These are phyloP conservation scores for Neonectria hederae DNA, from an alignment of 2,329 filamentous ascomycete species.

Conservation along the genomic window DNA sequence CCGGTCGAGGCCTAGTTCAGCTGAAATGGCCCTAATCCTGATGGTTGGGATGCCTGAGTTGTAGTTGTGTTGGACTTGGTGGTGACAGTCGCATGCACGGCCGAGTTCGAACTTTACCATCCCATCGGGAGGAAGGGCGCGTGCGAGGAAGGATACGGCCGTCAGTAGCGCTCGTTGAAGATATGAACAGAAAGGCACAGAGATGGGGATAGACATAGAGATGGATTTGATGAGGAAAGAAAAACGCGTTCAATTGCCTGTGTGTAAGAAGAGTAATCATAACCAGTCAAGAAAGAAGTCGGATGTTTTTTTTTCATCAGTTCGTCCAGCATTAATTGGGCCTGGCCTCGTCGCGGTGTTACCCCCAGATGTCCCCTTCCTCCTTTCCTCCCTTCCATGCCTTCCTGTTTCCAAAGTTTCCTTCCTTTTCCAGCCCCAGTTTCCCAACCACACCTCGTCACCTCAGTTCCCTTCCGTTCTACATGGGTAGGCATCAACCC, in stretches of 20 bases:
- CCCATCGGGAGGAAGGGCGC: conserved; percentile 20
- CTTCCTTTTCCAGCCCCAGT: background rate
- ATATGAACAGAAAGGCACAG: background rate
- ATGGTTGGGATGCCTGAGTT: background rate
- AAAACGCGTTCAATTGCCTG: background rate
- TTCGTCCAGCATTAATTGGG: background rate
- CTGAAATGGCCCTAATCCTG: background rate
- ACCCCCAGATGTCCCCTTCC: background rate
- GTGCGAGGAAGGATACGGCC: background rate
- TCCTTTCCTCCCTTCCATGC: background rate
- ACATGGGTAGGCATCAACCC: background rate
- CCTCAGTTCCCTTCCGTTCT: background rate
- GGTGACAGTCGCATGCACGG: background rate
- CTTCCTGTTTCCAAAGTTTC: background rate
- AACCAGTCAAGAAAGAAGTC: background rate
- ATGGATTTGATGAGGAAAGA: background rate
- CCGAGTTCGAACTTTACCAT: conserved; percentile 25
- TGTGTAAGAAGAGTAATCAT: background rate
- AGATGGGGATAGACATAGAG: background rate
- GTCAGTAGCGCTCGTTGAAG: background rate
- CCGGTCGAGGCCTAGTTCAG: conserved; percentile 6
- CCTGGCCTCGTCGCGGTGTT: background rate
- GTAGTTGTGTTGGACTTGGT: background rate
- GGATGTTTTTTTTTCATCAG: background rate
- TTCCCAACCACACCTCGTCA: background rate